These are phyloP conservation scores for Xylaria sp. DNA, from an alignment of 2,329 filamentous ascomycete genomes.

Conservation along the genomic window DNA sequence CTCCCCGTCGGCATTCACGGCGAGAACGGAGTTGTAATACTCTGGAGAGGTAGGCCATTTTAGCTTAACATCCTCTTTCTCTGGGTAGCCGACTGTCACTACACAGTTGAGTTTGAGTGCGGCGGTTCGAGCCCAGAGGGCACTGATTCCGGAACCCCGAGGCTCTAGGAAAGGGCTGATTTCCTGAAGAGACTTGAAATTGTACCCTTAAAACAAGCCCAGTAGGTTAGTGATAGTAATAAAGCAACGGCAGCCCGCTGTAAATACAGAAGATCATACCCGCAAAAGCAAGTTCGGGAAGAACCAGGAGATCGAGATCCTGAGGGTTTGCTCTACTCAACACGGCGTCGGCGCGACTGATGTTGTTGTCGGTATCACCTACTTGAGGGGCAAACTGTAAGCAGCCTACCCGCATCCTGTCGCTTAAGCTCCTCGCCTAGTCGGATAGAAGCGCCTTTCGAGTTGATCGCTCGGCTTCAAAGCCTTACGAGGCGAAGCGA, in stretches of 20 bases:
- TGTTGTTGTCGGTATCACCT: constrained; percentile 76
- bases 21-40: constrained; percentile 60
- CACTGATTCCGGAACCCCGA: constrained; percentile 72
- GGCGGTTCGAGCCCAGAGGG: constrained; percentile 75
- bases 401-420: constrained; percentile 69
- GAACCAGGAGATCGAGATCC: constrained; percentile 75
- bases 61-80: constrained; percentile 66
- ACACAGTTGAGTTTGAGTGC: constrained; percentile 74
- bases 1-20: constrained; percentile 70
- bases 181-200: constrained; percentile 75
- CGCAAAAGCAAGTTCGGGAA: constrained; percentile 81
- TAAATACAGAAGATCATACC: constrained; percentile 56
- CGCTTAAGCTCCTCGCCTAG: neutral
- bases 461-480: constrained; percentile 2
- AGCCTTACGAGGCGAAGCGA: neutral
- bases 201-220: constrained; percentile 69
- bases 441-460: neutral
- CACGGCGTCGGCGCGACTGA: constrained; percentile 73
- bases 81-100: constrained; percentile 80
- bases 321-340: constrained; percentile 63
- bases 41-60: constrained; percentile 62
- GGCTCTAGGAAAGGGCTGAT: constrained; percentile 77
- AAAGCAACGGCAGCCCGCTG: neutral
- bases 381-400: constrained; percentile 79
- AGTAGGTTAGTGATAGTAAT: constrained; percentile 31